Conservation (phyloP, 257 asterid species). For the Jacaranda mimosifolia region DNA sequence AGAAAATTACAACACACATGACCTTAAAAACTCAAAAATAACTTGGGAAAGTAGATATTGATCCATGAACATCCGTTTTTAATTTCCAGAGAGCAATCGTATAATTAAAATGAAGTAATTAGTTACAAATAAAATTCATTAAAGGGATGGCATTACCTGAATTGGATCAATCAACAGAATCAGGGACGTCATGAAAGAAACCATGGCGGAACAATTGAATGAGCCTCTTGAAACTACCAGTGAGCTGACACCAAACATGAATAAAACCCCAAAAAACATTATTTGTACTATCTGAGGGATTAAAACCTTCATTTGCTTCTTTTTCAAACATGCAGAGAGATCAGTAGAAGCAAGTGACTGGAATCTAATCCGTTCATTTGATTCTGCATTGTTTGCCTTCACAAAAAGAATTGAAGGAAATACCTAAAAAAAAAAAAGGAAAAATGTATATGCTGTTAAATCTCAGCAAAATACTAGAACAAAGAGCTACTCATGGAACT, state of each 20-base stretch:
- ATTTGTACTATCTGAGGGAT: conserved; percentile 84
- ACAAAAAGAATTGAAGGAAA: conserved; percentile 86
- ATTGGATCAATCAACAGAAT: conserved; percentile 84
- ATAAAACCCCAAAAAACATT: conserved; percentile 68
- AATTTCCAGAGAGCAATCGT: neutral
- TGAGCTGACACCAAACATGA: conserved; percentile 64
- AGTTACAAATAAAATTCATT: conserved; percentile 6
- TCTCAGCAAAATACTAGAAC: conserved; percentile 3
- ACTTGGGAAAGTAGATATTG: neutral
- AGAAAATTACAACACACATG: neutral
- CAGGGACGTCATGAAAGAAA: conserved; percentile 83
- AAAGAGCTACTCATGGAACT: conserved; percentile 24
- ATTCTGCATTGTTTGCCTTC: conserved; percentile 87
- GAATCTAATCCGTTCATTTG: conserved; percentile 74
- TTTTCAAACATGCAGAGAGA: conserved; percentile 61
- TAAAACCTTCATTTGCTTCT: conserved; percentile 86
- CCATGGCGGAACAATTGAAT: conserved; percentile 57
- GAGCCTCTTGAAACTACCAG: conserved; percentile 69
- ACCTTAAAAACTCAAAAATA: neutral
- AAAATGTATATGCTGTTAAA: conserved; percentile 29
- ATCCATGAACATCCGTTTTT: neutral
- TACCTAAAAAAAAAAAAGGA: conserved; percentile 58
- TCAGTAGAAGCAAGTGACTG: conserved; percentile 77
- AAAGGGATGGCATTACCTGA: conserved; percentile 60
- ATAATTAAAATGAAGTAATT: conserved; percentile 22